Conservation (phyloP, 306 rosid genomes). For the Pterocarpus santalinus region DNA sequence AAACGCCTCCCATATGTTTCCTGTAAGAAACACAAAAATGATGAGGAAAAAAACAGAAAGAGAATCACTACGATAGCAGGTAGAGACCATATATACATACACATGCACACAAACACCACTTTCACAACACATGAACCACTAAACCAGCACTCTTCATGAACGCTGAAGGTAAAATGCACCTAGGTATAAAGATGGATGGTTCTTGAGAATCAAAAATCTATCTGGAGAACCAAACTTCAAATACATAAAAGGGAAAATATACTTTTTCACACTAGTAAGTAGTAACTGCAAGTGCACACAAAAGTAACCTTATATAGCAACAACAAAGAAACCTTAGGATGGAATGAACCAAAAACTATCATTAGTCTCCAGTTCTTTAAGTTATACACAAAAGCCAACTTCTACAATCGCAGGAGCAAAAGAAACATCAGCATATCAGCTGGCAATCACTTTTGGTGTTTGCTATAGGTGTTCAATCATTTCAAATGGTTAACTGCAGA, state of each 20-base stretch:
- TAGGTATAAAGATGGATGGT: constrained; percentile 12
- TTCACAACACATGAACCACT: constrained; percentile 28
- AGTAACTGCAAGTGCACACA: neutral
- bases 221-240: constrained; percentile 32
- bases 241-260: neutral
- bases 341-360: neutral
- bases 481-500: neutral
- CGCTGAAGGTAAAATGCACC: neutral
- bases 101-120: constrained; percentile 12
- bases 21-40: constrained; percentile 54
- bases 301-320: constrained; percentile 3
- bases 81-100: neutral
- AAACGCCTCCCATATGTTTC: constrained; percentile 86
- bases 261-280: constrained; percentile 6
- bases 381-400: constrained; percentile 2
- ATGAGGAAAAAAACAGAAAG: constrained; percentile 33
- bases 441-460: constrained; percentile 5
- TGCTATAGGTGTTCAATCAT: neutral
- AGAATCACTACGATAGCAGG: neutral
- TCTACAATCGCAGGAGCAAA: constrained; percentile 15
- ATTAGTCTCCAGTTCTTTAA: neutral
- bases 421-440: constrained; percentile 24
- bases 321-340: neutral
- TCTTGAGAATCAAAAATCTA: constrained; percentile 19
- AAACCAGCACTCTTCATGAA: constrained; percentile 27